phyloP scores from a whole-genome alignment of 1,139 yeast species.

The Taiozyma sp. region DNA sequence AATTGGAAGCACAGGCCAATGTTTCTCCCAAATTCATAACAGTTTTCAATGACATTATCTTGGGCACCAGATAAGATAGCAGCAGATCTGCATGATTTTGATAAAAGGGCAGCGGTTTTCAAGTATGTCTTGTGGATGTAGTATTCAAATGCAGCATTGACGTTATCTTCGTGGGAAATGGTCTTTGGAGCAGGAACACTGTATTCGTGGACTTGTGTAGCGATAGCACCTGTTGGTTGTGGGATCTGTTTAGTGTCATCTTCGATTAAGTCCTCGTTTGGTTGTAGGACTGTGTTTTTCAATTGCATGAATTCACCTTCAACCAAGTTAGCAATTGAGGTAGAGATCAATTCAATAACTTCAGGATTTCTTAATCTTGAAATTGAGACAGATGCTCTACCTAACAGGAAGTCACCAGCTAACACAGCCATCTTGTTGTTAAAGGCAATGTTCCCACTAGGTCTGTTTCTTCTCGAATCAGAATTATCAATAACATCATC shows the following conservation, averaged over 20 bases:
- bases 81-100: slow-evolving; percentile 91
- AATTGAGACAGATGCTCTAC: slow-evolving; percentile 93
- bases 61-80: slow-evolving; percentile 89
- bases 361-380: slow-evolving; percentile 94
- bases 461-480: slow-evolving; percentile 85
- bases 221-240: slow-evolving; percentile 58
- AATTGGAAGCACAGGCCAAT: slow-evolving; percentile 94
- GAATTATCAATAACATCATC: slow-evolving; percentile 97
- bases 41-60: too few relatives aligned
- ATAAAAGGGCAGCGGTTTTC: slow-evolving; percentile 91
- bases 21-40: slow-evolving; percentile 88
- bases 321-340: slow-evolving; percentile 92
- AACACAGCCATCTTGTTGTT: slow-evolving; percentile 96
- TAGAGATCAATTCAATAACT: slow-evolving; percentile 90
- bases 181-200: slow-evolving; percentile 35
- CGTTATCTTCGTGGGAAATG: slow-evolving; percentile 62
- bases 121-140: slow-evolving; percentile 91
- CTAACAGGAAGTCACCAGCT: slow-evolving; percentile 93
- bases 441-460: slow-evolving; percentile 89
- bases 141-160: slow-evolving; percentile 87
- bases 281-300: slow-evolving; percentile 75
- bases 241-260: slow-evolving; percentile 50
- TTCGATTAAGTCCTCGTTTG: slow-evolving; percentile 39
- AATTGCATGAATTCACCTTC: slow-evolving; percentile 99
- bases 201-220: slow-evolving; percentile 54